A percentile compares a stretch with the other conserved stretches of the same genome.
phyloP scores from a whole-genome alignment of 805 yeast genomes.

The Hanseniaspora osmophila region DNA sequence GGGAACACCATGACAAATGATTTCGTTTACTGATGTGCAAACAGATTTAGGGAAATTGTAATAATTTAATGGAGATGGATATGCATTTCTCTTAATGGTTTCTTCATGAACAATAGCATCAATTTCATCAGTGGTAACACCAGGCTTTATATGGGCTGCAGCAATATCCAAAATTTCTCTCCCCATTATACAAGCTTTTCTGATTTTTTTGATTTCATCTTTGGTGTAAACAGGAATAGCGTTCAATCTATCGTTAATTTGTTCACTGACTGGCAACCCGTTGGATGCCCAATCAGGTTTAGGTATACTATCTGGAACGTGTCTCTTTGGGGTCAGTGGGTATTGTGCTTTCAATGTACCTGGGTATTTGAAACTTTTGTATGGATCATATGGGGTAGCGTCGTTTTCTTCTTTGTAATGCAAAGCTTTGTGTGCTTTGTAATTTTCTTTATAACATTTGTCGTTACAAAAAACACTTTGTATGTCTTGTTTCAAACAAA shows the following conservation, averaged over 20 bases:
- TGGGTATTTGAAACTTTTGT: constrained; percentile 60
- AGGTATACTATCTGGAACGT: constrained; percentile 55
- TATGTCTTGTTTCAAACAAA: constrained; percentile 64
- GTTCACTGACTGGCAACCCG: constrained; percentile 73
- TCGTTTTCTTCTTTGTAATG: constrained; percentile 52
- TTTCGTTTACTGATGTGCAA: constrained; percentile 89
- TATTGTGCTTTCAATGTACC: constrained; percentile 68
- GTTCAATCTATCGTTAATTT: constrained; percentile 51
- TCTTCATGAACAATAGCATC: constrained; percentile 80
- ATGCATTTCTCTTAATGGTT: constrained; percentile 74
- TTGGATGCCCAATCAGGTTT: constrained; percentile 72
- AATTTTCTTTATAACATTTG: constrained; percentile 60
- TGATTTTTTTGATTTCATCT: constrained; percentile 61
- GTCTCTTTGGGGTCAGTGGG: constrained; percentile 63
- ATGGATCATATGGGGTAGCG: constrained; percentile 60
- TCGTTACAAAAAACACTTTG: constrained; percentile 67
- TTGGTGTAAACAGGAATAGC: constrained; percentile 48
- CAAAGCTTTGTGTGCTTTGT: constrained; percentile 59
- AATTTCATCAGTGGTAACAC: constrained; percentile 84
- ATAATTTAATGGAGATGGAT: constrained; percentile 92
- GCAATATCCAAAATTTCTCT: constrained; percentile 85
- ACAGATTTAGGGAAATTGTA: constrained; percentile 84
- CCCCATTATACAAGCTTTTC: constrained; percentile 60
- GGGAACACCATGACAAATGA: constrained; percentile 95
- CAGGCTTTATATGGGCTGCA: constrained; percentile 72